Conservation (phyloP, 164 flowering plant genomes). For the Vitis riparia region DNA sequence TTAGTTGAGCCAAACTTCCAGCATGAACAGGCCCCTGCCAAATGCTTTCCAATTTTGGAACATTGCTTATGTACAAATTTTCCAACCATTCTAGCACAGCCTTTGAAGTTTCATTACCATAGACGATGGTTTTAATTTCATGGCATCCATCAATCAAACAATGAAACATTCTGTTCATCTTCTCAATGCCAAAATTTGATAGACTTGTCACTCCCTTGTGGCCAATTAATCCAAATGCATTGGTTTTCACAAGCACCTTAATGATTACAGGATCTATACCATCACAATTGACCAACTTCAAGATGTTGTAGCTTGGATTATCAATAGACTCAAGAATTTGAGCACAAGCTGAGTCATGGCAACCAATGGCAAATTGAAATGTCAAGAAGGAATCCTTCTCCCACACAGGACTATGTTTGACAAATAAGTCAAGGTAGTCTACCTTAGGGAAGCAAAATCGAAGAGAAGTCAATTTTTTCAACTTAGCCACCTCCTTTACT, state of each 20-base stretch:
- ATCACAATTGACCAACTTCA: too few relatives aligned
- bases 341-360: background rate
- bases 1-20: conserved; percentile 4
- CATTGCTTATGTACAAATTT: background rate
- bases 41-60: conserved; percentile 5
- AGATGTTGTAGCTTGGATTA: too few relatives aligned
- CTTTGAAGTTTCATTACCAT: background rate
- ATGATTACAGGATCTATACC: too few relatives aligned
- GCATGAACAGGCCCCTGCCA: conserved; percentile 11
- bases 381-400: background rate
- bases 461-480: conserved; percentile 3
- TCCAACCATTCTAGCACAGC: conserved; percentile 4
- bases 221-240: too few relatives aligned
- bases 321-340: background rate
- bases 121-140: conserved; percentile 10
- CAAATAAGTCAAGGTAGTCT: conserved; percentile 1
- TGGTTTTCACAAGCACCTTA: too few relatives aligned
- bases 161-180: conserved; percentile 2
- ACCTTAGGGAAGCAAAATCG: conserved; percentile 15
- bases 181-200: conserved; percentile 12
- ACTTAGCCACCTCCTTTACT: conserved; percentile 2
- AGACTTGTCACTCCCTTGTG: background rate
- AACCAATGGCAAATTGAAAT: conserved; percentile 16
- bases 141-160: conserved; percentile 13
- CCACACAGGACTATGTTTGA: background rate